Conservation (phyloP, 169 alveolate species). For the Eimeria brunetti region DNA sequence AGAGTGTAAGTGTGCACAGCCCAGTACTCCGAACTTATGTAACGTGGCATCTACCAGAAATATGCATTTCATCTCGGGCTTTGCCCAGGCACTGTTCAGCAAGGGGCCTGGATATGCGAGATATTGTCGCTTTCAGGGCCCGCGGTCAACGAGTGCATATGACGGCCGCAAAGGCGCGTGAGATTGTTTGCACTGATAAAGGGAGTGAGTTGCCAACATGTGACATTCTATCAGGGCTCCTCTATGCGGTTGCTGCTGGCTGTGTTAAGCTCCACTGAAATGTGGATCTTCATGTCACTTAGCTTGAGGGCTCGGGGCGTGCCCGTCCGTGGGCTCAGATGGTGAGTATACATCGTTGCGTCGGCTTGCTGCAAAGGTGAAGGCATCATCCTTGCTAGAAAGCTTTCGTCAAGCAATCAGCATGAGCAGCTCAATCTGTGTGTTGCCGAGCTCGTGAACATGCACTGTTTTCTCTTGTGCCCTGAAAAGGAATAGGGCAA, state of each 20-base stretch:
- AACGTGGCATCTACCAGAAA: neutral
- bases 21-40: neutral
- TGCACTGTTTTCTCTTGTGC: neutral
- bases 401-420: neutral
- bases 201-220: neutral
- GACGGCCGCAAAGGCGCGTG: neutral
- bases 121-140: neutral
- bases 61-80: neutral
- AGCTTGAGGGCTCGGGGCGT: neutral
- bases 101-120: neutral
- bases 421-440: neutral
- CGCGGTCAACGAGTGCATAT: neutral
- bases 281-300: neutral
- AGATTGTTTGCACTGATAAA: neutral
- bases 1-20: slow-evolving; percentile 11
- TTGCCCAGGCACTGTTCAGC: too few relatives aligned
- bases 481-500: neutral
- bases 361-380: neutral
- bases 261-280: neutral
- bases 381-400: neutral
- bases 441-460: neutral
- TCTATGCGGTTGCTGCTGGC: neutral
- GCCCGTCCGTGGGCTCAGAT: neutral
- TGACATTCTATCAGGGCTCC: neutral
- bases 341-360: neutral